phyloP scores from a whole-genome alignment of 345 rosid species.

The Euphorbia peplus region DNA sequence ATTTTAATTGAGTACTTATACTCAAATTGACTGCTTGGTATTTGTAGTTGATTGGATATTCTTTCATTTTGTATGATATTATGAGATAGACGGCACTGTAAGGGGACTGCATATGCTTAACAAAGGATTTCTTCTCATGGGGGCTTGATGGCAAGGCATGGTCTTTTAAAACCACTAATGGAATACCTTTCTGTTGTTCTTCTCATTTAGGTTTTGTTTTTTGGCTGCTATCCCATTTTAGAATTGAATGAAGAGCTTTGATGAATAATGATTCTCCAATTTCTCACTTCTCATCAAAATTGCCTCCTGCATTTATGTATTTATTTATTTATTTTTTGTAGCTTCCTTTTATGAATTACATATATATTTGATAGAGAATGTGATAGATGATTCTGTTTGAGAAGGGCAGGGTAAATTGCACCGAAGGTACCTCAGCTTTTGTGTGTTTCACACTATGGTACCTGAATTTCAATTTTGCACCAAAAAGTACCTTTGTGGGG shows the following conservation, averaged over 20 bases:
- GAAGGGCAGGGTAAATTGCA: no score
- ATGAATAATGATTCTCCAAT: neutral
- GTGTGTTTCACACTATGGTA: no score
- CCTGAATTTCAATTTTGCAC: no score
- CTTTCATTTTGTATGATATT: neutral
- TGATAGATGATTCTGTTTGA: no score
- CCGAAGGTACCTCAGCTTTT: no score
- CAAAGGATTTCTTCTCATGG: neutral
- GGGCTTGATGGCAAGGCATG: neutral
- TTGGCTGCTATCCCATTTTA: neutral
- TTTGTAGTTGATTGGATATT: neutral
- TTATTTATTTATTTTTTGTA: no score
- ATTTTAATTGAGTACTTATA: neutral
- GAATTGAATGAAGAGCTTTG: neutral
- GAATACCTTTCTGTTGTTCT: neutral
- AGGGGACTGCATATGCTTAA: neutral
- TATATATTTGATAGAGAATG: no score
- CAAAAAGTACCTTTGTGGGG: no score
- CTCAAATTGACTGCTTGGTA: neutral
- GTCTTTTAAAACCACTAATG: neutral
- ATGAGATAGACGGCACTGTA: neutral
- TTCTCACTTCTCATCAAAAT: no score
- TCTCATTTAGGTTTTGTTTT: neutral
- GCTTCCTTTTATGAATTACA: no score
- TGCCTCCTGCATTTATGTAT: no score